Base-by-base conservation (phyloP, 306 rosid species). In the Prunus mira region DNA sequence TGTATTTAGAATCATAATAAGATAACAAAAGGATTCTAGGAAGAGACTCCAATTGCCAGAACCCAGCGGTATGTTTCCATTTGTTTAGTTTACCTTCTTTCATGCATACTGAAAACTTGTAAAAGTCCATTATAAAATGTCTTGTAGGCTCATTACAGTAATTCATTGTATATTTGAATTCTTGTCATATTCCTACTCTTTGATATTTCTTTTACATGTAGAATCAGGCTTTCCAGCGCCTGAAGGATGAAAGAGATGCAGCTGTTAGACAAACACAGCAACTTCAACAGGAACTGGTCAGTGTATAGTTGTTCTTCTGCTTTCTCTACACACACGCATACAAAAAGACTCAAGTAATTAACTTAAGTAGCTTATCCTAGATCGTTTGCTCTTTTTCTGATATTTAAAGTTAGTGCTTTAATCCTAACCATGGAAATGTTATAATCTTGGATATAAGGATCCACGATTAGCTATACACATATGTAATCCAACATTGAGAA, bases 261-360 rank as follows among this genome's bases (percentile, higher is more conserved):
- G 91, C 93, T 76, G 80, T 81, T 54, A 87, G 86, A 79, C 97
- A 87, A 80, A 90, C 93, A 14, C 85, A 86, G 69, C 88, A 84
- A 74, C 95, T 95, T 78, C 97, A 87, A 82, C 96, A 85, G 78
- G 97, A 95, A 86, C 83, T 92, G 97, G 99, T 95, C 65, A 79
- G 87, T 32, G 32, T 34, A 51, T 13, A 49, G 4, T 60, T 38
- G 1, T 58, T 45, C 30, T 34, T 76, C 30, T 75, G 77, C 76
- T 56, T 22, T 60, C 22, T 66, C 30, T 54, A 12, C 6, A 34
- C 58, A 2, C 20, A 46, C 45, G 25, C n/a, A 17, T 25, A 25
- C 13, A 45, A 6, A 66, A 72, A 57, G 55, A 57, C 25, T 57
- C 2, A 1, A 45, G 57, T 45, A 25, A 12, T 43, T 73, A 41